These are phyloP conservation scores for Phialophora expanda DNA, from an alignment of 2,329 filamentous ascomycete species.

Conservation along the genomic window DNA sequence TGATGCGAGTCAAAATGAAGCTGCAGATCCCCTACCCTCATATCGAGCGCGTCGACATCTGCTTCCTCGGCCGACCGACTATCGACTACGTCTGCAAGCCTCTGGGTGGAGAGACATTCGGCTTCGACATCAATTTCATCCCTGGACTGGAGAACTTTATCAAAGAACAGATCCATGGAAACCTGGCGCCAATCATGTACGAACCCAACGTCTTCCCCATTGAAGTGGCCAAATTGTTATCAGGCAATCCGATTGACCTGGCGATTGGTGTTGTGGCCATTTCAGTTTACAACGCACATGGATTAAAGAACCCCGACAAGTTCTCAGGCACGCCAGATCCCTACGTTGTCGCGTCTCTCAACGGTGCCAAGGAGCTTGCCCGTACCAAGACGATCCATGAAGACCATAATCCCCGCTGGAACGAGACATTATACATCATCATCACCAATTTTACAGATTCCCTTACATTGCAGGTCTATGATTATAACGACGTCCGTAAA, in stretches of 20 bases:
- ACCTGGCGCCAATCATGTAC: slow-evolving; percentile 97
- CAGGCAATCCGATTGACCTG: slow-evolving; percentile 90
- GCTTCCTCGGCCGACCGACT: slow-evolving; percentile 83
- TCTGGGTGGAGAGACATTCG: slow-evolving; percentile 89
- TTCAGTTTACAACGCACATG: slow-evolving; percentile 86
- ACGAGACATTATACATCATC: slow-evolving; percentile 95
- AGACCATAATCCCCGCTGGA: slow-evolving; percentile 87
- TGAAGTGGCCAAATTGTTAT: slow-evolving; percentile 97
- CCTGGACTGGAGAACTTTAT: slow-evolving; percentile 93
- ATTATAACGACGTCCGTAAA: slow-evolving; percentile 95
- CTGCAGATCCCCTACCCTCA: slow-evolving; percentile 95
- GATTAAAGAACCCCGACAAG: slow-evolving; percentile 93
- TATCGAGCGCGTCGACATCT: slow-evolving; percentile 92
- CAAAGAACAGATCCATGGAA: slow-evolving; percentile 92
- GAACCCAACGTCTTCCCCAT: slow-evolving; percentile 97
- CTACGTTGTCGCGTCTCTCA: slow-evolving; percentile 83
- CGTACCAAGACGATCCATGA: slow-evolving; percentile 88
- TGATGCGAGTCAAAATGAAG: slow-evolving; percentile 98
- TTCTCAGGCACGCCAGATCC: slow-evolving; percentile 92
- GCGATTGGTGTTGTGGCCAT: slow-evolving; percentile 92
- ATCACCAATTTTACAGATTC: slow-evolving; percentile 88
- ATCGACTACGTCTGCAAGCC: slow-evolving; percentile 99
- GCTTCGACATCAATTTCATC: slow-evolving; percentile 99
- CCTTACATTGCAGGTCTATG: slow-evolving; percentile 81
- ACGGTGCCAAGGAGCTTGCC: slow-evolving; percentile 78